phyloP scores from a whole-genome alignment of 129 eudicot species.

The Glebionis coronaria region DNA sequence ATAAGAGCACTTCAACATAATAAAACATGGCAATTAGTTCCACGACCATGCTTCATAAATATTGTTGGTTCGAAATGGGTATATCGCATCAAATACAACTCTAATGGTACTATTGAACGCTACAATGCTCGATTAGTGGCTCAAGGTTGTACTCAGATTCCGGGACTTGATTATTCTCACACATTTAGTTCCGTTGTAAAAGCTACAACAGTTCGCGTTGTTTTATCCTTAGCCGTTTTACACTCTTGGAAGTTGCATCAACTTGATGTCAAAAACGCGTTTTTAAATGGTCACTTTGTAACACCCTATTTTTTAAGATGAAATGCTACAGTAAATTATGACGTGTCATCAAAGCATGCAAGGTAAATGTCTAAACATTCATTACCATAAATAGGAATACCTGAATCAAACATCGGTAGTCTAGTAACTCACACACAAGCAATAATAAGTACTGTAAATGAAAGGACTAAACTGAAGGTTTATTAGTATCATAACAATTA shows the following conservation, averaged over 20 bases:
- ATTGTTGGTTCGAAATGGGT: background rate
- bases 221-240: background rate
- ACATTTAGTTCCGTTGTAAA: constrained; percentile 4
- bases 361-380: too few species aligned
- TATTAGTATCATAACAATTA: too few species aligned
- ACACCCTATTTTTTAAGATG: too few species aligned
- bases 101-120: background rate
- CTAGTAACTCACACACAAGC: too few species aligned
- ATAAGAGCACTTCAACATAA: background rate
- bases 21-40: background rate
- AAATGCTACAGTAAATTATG: too few species aligned
- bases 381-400: too few species aligned
- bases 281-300: background rate
- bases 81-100: background rate
- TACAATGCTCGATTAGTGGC: too few species aligned
- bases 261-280: constrained; percentile 12
- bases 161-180: background rate
- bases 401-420: too few species aligned
- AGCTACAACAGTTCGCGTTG: background rate
- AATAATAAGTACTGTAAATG: too few species aligned
- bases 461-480: too few species aligned
- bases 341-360: too few species aligned
- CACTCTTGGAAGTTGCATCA: background rate
- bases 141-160: background rate
- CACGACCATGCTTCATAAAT: background rate